Evolutionary conservation across 2,329 filamentous ascomycete species (phyloP).

Genomic region (Trichoderma semiorbis): DNA sequence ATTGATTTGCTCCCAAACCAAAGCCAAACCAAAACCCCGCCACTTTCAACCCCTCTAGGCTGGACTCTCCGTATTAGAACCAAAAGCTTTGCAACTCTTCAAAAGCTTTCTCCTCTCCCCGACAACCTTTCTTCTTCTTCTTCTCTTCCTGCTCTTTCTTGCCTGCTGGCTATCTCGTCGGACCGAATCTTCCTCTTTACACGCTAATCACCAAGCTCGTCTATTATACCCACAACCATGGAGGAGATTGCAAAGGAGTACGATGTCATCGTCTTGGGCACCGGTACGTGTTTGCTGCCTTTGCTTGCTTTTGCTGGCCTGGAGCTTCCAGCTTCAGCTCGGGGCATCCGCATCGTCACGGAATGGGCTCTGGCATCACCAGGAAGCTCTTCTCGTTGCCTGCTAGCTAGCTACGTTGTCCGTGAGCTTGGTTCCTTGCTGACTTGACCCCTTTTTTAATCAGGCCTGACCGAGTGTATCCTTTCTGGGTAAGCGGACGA

Average conservation of each 20-base stretch:
- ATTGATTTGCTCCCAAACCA: conserved; percentile 22
- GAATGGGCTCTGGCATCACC: background rate
- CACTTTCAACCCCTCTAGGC: conserved; percentile 28
- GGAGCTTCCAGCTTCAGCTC: background rate
- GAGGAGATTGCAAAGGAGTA: conserved; percentile 98
- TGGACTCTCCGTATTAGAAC: background rate
- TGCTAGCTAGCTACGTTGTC: background rate
- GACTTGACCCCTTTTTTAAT: conserved; percentile 1
- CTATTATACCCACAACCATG: conserved; percentile 54
- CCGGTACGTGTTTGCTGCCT: conserved; percentile 59
- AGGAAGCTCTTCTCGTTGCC: background rate
- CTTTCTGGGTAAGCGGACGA: conserved; percentile 74
- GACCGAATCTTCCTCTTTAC: background rate
- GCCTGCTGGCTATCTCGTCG: background rate
- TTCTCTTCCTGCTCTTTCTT: background rate
- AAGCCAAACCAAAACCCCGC: conserved; percentile 29
- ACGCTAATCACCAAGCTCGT: conserved; percentile 16
- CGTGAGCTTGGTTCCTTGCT: background rate
- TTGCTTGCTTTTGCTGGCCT: background rate
- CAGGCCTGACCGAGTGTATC: conserved; percentile 97
- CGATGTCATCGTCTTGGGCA: conserved; percentile 97
- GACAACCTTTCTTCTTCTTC: conserved; percentile 3
- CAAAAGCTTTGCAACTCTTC: conserved; percentile 9
- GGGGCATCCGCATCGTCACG: background rate
- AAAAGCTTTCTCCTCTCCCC: background rate